Evolutionary conservation across 1,284 basidiomycete genomes (phyloP), one percentile per base, ranked within the genome.

Genomic region (Vanrija sp.): DNA sequence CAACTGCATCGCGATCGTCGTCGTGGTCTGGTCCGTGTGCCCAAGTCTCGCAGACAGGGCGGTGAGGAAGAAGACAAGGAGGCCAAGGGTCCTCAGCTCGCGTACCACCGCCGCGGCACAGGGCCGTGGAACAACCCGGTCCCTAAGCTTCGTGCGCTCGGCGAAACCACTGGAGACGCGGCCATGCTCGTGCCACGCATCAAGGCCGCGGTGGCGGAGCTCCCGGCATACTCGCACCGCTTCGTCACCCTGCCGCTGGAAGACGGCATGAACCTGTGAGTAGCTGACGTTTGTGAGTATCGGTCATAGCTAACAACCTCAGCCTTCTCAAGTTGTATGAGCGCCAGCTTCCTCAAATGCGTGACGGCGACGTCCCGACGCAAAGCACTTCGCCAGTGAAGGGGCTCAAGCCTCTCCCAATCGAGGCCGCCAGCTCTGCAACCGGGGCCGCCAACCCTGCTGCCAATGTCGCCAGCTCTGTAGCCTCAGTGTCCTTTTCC

Each of bases 211-310:
- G 76, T 91, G 46, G 86, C 88, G 67, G 87, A 90, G 51, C 70
- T 92, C 18, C 91, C 90, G 1, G 86, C 87, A 61, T 89, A 89
- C 65, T 87, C 91, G 45, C 85, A 93, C 64, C 88, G 91, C 72
- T 91, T 90, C 64, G 90, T 89, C 9, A 89, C 89, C 5, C 77
- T 82, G 55, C 88, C 89, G 2, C 78, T 93, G 54, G 89, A 91
- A 74, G 85, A 88, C 68, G 88, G 91, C 52, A 89, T 91, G 86
- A 87, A 90, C 68, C 82, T 85, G 48, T 78, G 55, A 71, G 71
- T 43, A 12, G 19, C 16, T 10, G 34, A 3, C n/a, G 39, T 18
- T 38, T 7, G 28, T 8, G 28, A 6, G 34, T 38, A 21, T 43
- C 15, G 46, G 25, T 15, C 26, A 29, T 16, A n/a, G 29, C 21